phyloP scores from a whole-genome alignment of 2,329 filamentous ascomycete genomes.

The Verticillium tricorpus region DNA sequence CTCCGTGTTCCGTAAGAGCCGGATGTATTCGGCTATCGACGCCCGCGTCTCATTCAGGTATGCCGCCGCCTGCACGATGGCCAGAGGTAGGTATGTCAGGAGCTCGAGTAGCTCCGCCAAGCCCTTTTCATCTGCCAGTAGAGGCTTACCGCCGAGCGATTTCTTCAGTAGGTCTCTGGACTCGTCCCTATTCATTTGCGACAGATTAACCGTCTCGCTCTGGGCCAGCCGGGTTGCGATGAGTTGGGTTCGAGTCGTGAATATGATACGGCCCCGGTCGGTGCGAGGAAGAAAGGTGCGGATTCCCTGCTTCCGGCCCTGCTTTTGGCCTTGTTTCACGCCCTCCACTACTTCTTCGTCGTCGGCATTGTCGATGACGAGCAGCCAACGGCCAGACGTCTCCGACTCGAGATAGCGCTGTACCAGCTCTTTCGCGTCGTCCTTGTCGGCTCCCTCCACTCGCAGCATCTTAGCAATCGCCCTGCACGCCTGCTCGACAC shows the following conservation, averaged over 20 bases:
- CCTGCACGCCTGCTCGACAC: conserved; percentile 17
- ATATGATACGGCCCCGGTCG: neutral
- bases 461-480: conserved; percentile 15
- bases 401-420: conserved; percentile 17
- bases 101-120: conserved; percentile 16
- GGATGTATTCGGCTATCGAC: conserved; percentile 9
- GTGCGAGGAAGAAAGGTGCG: neutral
- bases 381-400: conserved; percentile 23
- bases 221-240: neutral
- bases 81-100: conserved; percentile 21
- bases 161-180: too few species aligned
- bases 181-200: too few species aligned
- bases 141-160: too few species aligned
- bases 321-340: conserved; percentile 8
- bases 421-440: conserved; percentile 17
- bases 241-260: neutral
- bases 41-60: conserved; percentile 15
- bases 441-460: conserved; percentile 8
- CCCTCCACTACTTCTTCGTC: conserved; percentile 18
- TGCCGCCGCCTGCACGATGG: conserved; percentile 17
- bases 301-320: neutral
- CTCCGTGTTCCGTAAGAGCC: conserved; percentile 9
- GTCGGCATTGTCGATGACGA: conserved; percentile 30
- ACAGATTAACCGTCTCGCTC: too few species aligned
- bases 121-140: conserved; percentile 7